phyloP scores from a whole-genome alignment of 192 early-diverging fungal genomes.

The Dispira simplex region DNA sequence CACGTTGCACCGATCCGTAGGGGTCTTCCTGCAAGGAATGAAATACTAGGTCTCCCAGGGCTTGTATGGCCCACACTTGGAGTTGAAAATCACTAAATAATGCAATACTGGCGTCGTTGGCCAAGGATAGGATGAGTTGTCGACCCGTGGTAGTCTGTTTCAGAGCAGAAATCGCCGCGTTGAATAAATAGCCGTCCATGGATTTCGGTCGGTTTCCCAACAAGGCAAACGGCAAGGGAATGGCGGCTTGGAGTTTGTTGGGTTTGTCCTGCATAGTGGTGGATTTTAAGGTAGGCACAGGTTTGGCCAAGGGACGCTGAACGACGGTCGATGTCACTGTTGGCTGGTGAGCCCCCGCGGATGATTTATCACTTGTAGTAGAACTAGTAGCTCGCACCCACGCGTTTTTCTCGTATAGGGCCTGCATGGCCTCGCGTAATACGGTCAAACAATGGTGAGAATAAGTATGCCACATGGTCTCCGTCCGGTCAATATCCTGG shows the following conservation, averaged over 20 bases:
- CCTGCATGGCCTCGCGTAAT: background rate
- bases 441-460: conserved; percentile 1
- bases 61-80: conserved; percentile 11
- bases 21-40: conserved; percentile 7
- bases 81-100: conserved; percentile 6
- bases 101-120: background rate
- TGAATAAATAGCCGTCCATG: conserved; percentile 10
- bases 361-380: background rate
- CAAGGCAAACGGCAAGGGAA: background rate
- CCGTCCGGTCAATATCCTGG: conserved; percentile 10
- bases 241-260: background rate
- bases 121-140: background rate
- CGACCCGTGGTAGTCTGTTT: background rate
- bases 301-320: too few relatives aligned
- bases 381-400: background rate
- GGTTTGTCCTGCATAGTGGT: background rate
- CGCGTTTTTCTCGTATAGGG: background rate
- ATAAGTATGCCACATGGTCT: background rate
- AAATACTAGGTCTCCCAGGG: conserved; percentile 2
- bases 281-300: background rate
- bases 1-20: background rate
- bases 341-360: background rate
- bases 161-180: background rate
- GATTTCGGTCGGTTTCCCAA: background rate
- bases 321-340: background rate